Conservation (phyloP, 169 alveolate species). For the Cryptosporidium parvum region DNA sequence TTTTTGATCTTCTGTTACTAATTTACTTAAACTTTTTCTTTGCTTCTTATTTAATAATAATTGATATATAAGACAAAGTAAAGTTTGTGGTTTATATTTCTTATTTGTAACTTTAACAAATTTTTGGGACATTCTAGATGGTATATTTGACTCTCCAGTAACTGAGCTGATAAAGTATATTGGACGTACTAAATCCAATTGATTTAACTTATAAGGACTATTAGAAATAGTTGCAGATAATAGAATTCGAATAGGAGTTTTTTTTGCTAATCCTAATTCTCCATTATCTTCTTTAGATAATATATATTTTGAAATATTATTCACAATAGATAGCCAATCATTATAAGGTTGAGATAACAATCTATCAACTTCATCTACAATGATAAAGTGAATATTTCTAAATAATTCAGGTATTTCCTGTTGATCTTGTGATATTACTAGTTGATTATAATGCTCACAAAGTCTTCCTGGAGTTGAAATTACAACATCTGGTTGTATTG, state of each 20-base stretch:
- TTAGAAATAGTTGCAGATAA: slow-evolving; percentile 61
- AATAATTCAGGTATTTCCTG: slow-evolving; percentile 73
- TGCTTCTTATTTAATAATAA: background rate
- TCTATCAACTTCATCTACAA: slow-evolving; percentile 81
- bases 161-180: slow-evolving; percentile 56
- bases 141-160: slow-evolving; percentile 55
- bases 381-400: slow-evolving; percentile 71
- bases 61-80: slow-evolving; percentile 50
- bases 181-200: slow-evolving; percentile 36
- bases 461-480: slow-evolving; percentile 72
- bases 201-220: slow-evolving; percentile 35
- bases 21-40: background rate
- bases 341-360: slow-evolving; percentile 70
- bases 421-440: background rate
- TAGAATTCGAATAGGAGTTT: slow-evolving; percentile 25
- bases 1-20: background rate
- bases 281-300: slow-evolving; percentile 3
- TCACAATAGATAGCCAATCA: slow-evolving; percentile 53
- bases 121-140: slow-evolving; percentile 59
- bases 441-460: slow-evolving; percentile 65
- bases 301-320: slow-evolving; percentile 17
- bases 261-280: slow-evolving; percentile 28
- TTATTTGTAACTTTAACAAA: slow-evolving; percentile 44
- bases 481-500: slow-evolving; percentile 37
- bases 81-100: slow-evolving; percentile 13